Evolutionary conservation across 331 rosid species (phyloP), one percentile per base, ranked within the genome.

Genomic region (Malus hybrid): DNA sequence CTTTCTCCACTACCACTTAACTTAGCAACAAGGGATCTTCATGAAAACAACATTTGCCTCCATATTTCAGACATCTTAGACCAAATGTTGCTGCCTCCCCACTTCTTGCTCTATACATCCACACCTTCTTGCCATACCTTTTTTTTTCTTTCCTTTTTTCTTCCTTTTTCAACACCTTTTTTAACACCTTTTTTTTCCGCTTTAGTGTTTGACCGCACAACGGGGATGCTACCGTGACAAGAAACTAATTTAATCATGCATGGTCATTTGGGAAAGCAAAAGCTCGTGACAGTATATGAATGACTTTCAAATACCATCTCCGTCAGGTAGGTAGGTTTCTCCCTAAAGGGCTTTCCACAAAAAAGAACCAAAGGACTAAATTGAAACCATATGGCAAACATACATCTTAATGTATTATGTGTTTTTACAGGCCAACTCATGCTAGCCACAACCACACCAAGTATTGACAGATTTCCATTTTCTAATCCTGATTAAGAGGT

Each of bases 401-500:
- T 62, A 56, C 57, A 27, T 73, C 2, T 36, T 8, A 36, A 39
- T 39, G 46, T 39, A 42, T 60, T 73, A 46, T 62, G 70, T 50
- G n/a, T 62, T 34, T 79, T 75, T 61, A 72, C 79, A 79, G 28
- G 72, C 79, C 31, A 72, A 69, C 24, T 67, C 44, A 36, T 24
- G 48, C 31, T 34, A 72, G 11, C 69, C 76, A 39, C 12, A 39
- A 39, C 46, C 76, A 60, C 63, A 63, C 65, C 67, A 74, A 73
- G 69, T 84, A 82, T 86, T 65, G 55, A 79, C 84, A 76, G 54
- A 56, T 80, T 24, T 5, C 68, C 72, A 20, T n/a, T 64, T 80
- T 28, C 65, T 42, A 70, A 42, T 79, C 80, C 71, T 50, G 81
- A 59, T 71, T 75, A 27, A 66, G 15, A 70, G 15, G 70, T 54